Evolutionary conservation across 2,329 filamentous ascomycete species (phyloP).

Genomic region (Penicillium rolfsii): DNA sequence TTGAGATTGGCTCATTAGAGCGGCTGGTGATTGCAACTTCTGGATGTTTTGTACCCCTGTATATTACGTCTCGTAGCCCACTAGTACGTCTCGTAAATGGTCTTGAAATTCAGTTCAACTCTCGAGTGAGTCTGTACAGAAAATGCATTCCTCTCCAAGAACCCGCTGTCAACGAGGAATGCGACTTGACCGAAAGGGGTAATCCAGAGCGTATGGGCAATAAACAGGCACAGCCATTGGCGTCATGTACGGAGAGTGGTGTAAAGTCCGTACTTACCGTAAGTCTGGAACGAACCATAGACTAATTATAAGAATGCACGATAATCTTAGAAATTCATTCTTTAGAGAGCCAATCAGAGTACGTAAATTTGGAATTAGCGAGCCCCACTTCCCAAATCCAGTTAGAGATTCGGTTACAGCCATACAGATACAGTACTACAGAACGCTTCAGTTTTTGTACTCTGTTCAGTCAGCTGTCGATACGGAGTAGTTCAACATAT

Average conservation of each 20-base stretch:
- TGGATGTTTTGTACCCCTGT: not conserved
- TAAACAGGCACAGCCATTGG: slow-evolving; percentile 24
- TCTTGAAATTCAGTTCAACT: not conserved
- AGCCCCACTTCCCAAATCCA: not conserved
- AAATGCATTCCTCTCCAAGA: not conserved
- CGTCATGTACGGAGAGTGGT: slow-evolving; percentile 17
- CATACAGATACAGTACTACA: not conserved
- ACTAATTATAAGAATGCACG: slow-evolving; percentile 1
- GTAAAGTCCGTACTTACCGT: not conserved
- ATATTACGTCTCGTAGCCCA: not conserved
- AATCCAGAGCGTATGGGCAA: slow-evolving; percentile 6
- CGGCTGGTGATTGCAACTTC: not conserved
- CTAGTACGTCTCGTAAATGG: not conserved
- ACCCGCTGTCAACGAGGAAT: slow-evolving; percentile 16
- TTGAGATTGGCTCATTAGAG: not conserved
- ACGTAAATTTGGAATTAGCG: not conserved
- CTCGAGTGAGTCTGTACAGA: too few species aligned
- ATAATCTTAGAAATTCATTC: not conserved
- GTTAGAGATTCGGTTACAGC: slow-evolving; percentile 3
- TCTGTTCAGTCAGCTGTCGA: not conserved
- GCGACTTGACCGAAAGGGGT: slow-evolving; percentile 8
- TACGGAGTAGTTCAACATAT: not conserved
- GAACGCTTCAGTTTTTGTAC: too few species aligned
- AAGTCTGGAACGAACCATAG: not conserved
- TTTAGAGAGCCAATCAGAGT: not conserved